Base-by-base conservation (phyloP, 192 early-diverging fungal genomes). In the Podila minutissima region DNA sequence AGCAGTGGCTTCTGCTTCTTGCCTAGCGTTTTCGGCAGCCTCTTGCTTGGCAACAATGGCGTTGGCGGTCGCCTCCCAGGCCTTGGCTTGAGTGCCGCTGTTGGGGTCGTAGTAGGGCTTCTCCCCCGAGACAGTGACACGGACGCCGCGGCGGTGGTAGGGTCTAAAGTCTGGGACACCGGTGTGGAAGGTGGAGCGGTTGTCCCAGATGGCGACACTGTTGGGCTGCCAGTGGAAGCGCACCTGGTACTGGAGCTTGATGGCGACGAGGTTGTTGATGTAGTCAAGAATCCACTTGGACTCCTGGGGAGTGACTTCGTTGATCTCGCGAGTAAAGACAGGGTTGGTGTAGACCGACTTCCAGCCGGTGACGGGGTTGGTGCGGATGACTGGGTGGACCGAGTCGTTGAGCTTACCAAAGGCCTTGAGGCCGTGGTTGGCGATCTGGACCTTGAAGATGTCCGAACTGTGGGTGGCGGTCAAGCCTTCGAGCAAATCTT, bases 341-440 rank as follows among this genome's bases (percentile, higher is more conserved):
- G 62, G 66, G 29, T 69, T 64, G 20, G 64, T 62, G n/a, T 66
- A 85, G 22, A 86, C 64, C 24, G 72, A 74, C 72, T 87, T 87
- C 86, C 86, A 87, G 17, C 86, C 86, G 3, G 86, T 87, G n/a
- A 87, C 83, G 22, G 86, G 86, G 74, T 87, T 88, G 13, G 86
- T 87, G 4, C 86, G 82, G 26, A 87, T 69, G 48, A 87, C 82
- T 10, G 86, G 86, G 62, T 87, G 86, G n/a, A 83, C 63, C 5
- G 86, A 69, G n/a, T 67, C 60, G 11, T 85, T 71, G 20, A 68
- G 29, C 13, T 62, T 55, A 2, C 85, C 83, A 50, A 84, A 73
- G 22, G 84, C 64, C 58, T 84, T 83, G 9, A 74, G 84, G 8
- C 72, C 77, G 5, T 60, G 60, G 37, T 41, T 59, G 20, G 33